Evolutionary conservation across 768 basidiomycete genomes (phyloP).

Genomic region (Kwoniella mangroviensis): DNA sequence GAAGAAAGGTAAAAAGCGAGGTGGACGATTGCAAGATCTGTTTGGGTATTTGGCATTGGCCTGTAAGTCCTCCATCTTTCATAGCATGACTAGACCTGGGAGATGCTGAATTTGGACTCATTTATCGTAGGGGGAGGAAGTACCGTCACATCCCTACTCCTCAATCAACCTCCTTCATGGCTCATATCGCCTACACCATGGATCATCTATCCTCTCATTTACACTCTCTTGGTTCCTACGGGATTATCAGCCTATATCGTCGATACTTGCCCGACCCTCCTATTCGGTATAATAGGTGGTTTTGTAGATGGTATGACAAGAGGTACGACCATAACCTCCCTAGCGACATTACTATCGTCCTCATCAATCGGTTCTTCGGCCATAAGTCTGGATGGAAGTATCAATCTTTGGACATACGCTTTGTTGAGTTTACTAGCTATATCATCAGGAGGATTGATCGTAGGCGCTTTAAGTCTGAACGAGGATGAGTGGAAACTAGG

Average conservation of each 20-base stretch:
- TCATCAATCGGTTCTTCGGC: background rate
- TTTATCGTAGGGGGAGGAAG: conserved; percentile 45
- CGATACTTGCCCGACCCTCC: conserved; percentile 33
- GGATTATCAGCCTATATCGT: conserved; percentile 34
- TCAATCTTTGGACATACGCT: conserved; percentile 26
- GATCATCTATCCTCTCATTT: conserved; percentile 41
- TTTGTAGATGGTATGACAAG: conserved; percentile 43
- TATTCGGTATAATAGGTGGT: conserved; percentile 34
- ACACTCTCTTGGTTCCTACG: conserved; percentile 42
- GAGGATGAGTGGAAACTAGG: conserved; percentile 37
- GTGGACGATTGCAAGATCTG: conserved; percentile 40
- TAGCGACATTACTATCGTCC: conserved; percentile 23
- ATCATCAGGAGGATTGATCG: conserved; percentile 37
- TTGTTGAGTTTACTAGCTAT: conserved; percentile 37
- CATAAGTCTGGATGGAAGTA: background rate
- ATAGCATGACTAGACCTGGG: background rate
- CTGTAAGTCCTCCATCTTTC: conserved; percentile 34
- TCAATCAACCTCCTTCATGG: conserved; percentile 47
- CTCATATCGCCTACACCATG: conserved; percentile 47
- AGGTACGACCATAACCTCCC: conserved; percentile 34
- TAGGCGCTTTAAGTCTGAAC: conserved; percentile 30
- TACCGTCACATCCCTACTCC: conserved; percentile 39
- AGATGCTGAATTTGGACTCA: background rate
- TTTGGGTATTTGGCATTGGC: conserved; percentile 45
- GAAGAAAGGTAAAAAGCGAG: conserved; percentile 28